phyloP scores from a whole-genome alignment of 306 rosid species.

The Quercus berberidifolia region DNA sequence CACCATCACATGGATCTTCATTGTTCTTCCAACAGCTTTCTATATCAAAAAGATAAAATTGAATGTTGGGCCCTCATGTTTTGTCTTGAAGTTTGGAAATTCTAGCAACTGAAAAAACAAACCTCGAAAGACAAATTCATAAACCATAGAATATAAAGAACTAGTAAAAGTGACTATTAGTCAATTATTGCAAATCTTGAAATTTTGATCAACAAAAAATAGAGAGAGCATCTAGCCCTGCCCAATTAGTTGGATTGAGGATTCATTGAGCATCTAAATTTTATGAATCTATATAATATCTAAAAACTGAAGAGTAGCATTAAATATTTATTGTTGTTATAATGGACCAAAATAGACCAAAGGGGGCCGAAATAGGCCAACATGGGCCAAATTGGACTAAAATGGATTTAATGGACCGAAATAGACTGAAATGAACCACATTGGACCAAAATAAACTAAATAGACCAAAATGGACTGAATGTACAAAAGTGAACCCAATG shows the following conservation, averaged over 20 bases:
- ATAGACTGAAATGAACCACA: too few relatives aligned
- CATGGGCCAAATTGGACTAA: too few relatives aligned
- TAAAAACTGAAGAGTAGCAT: too few relatives aligned
- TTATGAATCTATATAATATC: background rate
- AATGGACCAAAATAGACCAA: too few relatives aligned
- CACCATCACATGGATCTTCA: conserved; percentile 41
- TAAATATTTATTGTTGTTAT: too few relatives aligned
- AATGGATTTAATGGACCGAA: too few relatives aligned
- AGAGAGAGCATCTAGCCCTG: background rate
- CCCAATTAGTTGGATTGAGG: background rate
- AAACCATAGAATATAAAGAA: background rate
- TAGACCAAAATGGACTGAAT: too few relatives aligned
- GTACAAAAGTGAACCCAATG: too few relatives aligned
- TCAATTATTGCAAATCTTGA: background rate
- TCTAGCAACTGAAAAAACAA: conserved; percentile 34
- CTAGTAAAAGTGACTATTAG: background rate
- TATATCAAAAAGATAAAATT: conserved; percentile 45
- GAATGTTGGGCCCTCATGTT: conserved; percentile 34
- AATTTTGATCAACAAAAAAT: background rate
- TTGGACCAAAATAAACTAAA: too few relatives aligned
- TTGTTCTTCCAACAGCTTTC: conserved; percentile 59
- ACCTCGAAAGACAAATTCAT: background rate
- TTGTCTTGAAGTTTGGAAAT: conserved; percentile 48
- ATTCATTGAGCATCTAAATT: background rate
- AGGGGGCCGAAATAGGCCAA: too few relatives aligned